Conservation (phyloP, 495 filamentous ascomycete species). For the Aspergillus mulundensis region DNA sequence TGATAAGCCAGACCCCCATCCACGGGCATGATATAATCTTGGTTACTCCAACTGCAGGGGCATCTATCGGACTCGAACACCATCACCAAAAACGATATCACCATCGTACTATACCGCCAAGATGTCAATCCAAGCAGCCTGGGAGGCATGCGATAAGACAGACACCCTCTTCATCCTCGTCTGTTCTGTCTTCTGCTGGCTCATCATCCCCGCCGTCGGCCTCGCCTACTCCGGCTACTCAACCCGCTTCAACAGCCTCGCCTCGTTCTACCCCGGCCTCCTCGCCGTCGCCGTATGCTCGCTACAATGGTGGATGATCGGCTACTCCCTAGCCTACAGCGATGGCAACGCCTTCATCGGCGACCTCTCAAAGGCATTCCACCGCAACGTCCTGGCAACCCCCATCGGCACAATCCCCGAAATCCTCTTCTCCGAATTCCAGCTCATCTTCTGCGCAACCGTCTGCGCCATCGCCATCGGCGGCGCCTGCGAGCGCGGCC, state of each 20-base stretch:
- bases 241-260: slow-evolving; percentile 41
- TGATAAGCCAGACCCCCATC: slow-evolving; percentile 2
- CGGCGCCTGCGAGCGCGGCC: slow-evolving; percentile 46
- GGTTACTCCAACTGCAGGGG: not conserved
- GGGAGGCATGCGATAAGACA: slow-evolving; percentile 30
- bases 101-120: slow-evolving; percentile 1
- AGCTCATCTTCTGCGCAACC: slow-evolving; percentile 49
- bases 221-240: slow-evolving; percentile 47
- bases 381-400: slow-evolving; percentile 34
- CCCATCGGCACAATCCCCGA: slow-evolving; percentile 45
- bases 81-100: no score
- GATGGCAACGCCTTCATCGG: slow-evolving; percentile 37
- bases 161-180: slow-evolving; percentile 43
- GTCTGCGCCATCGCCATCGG: slow-evolving; percentile 44
- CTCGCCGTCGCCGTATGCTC: slow-evolving; percentile 39
- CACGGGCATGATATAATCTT: not conserved
- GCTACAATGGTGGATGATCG: slow-evolving; percentile 45
- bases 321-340: slow-evolving; percentile 41
- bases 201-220: slow-evolving; percentile 41
- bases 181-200: slow-evolving; percentile 41
- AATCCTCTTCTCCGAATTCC: slow-evolving; percentile 50
- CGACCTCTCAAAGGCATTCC: slow-evolving; percentile 35
- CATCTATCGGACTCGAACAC: not conserved
- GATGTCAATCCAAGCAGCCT: slow-evolving; percentile 23
- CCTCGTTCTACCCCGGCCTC: slow-evolving; percentile 44